Evolutionary conservation across 2,329 filamentous ascomycete species (phyloP).

Genomic region (Paraphaeosphaeria sporulosa): DNA sequence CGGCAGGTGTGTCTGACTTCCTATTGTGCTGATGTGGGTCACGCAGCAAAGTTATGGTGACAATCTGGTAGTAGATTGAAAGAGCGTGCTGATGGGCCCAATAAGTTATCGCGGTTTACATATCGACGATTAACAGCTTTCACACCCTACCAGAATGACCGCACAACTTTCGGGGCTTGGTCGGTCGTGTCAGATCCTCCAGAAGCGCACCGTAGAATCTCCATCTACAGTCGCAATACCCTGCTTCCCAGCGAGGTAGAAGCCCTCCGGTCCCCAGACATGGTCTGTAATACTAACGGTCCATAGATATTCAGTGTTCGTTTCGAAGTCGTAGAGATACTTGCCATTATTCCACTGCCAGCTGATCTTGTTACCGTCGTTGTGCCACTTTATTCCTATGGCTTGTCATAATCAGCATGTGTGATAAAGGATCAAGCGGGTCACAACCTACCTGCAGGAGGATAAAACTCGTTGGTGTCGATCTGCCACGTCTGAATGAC

Average conservation of each 20-base stretch:
- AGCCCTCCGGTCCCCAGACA: slow-evolving; percentile 6
- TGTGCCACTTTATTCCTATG: slow-evolving; percentile 9
- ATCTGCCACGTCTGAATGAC: slow-evolving; percentile 18
- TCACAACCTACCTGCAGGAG: background rate
- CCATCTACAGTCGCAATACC: slow-evolving; percentile 13
- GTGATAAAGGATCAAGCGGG: background rate
- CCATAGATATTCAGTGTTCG: slow-evolving; percentile 13
- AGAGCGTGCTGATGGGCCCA: too few species aligned
- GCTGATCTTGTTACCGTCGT: slow-evolving; percentile 14
- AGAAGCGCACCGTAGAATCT: slow-evolving; percentile 17
- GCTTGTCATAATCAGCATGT: background rate
- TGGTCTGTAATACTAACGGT: slow-evolving; percentile 6
- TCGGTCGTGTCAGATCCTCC: slow-evolving; percentile 9
- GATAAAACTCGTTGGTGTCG: background rate
- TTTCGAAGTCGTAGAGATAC: slow-evolving; percentile 21
- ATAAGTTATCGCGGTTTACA: too few species aligned
- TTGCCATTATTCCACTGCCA: slow-evolving; percentile 2
- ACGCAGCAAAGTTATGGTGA: background rate
- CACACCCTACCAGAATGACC: background rate
- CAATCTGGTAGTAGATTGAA: too few species aligned
- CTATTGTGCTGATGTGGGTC: background rate
- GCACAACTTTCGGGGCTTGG: background rate
- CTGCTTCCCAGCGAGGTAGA: slow-evolving; percentile 3
- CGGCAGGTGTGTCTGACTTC: background rate
- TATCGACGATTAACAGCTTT: too few species aligned